Conservation (phyloP, 2,329 filamentous ascomycete genomes). For the Fusarium foetens region DNA sequence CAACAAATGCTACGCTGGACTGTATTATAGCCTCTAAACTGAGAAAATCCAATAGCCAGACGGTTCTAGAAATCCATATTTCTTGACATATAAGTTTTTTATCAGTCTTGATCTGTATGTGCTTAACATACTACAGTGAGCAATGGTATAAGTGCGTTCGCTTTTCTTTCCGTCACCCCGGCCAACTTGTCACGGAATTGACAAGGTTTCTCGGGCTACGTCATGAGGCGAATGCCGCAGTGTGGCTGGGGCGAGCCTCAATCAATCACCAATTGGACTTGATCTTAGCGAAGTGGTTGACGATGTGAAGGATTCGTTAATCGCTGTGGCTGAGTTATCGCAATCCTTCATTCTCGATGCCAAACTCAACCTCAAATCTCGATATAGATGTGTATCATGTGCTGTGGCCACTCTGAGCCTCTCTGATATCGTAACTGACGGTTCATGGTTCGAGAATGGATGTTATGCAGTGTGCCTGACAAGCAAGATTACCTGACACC, state of each 20-base stretch:
- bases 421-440: conserved; percentile 9
- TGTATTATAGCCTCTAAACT: background rate
- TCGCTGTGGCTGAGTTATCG: conserved; percentile 29
- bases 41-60: rapidly evolving
- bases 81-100: background rate
- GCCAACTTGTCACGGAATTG: background rate
- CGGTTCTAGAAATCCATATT: background rate
- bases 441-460: background rate
- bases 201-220: conserved; percentile 22
- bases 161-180: background rate
- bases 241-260: conserved; percentile 27
- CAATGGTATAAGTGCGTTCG: background rate
- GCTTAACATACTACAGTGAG: background rate
- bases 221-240: conserved; percentile 33
- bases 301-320: conserved; percentile 15
- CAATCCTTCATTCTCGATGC: background rate
- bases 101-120: background rate
- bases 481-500: conserved; percentile 34
- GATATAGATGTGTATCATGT: conserved; percentile 3
- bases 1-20: background rate
- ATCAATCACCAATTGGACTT: background rate
- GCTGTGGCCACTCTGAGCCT: conserved; percentile 7
- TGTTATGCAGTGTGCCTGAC: conserved; percentile 12
- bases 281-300: conserved; percentile 17
- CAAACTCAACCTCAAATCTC: conserved; percentile 17